A percentile compares a stretch with the other conserved stretches of the same genome.
Evolutionary conservation across 2,329 filamentous ascomycete species (phyloP).

Genomic region (Aspergillus costaricaensis): DNA sequence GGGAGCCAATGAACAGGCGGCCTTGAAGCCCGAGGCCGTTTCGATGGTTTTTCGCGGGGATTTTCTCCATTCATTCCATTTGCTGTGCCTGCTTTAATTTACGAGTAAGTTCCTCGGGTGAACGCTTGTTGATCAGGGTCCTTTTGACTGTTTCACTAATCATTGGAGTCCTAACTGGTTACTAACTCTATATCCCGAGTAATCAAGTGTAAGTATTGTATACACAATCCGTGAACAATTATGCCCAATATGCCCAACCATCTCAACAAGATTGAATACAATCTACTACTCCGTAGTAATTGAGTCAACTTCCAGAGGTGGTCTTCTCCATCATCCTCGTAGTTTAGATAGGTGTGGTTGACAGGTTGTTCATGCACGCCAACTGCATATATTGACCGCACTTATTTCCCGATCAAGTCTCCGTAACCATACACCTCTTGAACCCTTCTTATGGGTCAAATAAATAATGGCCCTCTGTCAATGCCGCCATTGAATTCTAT

Average conservation of each 20-base stretch:
- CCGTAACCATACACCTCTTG: too few relatives aligned
- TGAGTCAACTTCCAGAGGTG: background rate
- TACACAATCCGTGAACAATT: too few relatives aligned
- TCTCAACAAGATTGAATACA: background rate
- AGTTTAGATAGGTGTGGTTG: too few relatives aligned
- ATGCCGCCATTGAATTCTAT: too few relatives aligned
- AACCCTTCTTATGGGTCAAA: too few relatives aligned
- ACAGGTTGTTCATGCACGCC: too few relatives aligned
- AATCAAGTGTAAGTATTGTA: too few relatives aligned
- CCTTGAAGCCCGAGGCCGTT: conserved; percentile 1
- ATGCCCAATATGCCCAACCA: background rate
- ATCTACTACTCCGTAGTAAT: background rate
- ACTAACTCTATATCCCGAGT: too few relatives aligned
- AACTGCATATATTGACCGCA: too few relatives aligned
- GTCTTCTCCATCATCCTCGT: background rate
- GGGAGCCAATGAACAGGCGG: conserved; percentile 14
- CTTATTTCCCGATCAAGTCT: too few relatives aligned
- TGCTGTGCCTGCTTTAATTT: background rate
- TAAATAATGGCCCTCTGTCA: too few relatives aligned
- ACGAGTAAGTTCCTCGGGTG: background rate
- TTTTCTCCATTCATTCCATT: background rate
- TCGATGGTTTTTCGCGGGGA: background rate
- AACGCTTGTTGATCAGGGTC: background rate
- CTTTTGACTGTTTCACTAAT: background rate
- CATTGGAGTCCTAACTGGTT: background rate